phyloP scores from a whole-genome alignment of 139 green algal species.

The Pseudopediastrum boryanum region DNA sequence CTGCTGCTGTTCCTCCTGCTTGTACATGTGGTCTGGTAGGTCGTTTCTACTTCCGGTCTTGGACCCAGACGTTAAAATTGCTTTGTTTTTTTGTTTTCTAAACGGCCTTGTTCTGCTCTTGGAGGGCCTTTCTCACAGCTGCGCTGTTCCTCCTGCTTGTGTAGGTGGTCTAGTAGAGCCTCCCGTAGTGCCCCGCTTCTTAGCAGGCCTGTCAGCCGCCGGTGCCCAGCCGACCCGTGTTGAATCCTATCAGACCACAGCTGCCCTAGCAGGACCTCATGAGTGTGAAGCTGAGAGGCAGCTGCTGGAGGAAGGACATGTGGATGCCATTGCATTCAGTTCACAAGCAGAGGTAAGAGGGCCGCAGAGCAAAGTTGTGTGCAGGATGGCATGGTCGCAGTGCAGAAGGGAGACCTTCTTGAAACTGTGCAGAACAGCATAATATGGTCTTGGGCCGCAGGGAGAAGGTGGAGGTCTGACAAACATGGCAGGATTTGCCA shows the following conservation, averaged over 20 bases:
- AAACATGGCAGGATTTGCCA: neutral
- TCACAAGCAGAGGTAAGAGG: slow-evolving; percentile 66
- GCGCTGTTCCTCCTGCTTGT: neutral
- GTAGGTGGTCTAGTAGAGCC: slow-evolving; percentile 70
- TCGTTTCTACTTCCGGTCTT: no score
- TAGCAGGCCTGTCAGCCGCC: slow-evolving; percentile 56
- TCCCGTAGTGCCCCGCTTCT: slow-evolving; percentile 71
- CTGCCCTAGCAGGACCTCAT: slow-evolving; percentile 23
- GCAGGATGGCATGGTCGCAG: neutral
- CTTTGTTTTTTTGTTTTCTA: neutral
- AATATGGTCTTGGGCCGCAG: neutral
- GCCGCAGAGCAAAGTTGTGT: neutral
- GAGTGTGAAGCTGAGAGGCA: slow-evolving; percentile 47
- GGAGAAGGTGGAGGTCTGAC: neutral
- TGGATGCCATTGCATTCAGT: slow-evolving; percentile 70
- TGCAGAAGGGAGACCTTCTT: neutral
- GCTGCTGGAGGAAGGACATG: slow-evolving; percentile 55
- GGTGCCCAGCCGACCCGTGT: slow-evolving; percentile 55
- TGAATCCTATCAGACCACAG: slow-evolving; percentile 67
- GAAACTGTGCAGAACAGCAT: neutral
- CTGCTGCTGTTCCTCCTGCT: no score
- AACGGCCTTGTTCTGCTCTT: neutral
- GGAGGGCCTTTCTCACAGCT: neutral
- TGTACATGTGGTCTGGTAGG: no score
- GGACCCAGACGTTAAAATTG: no score